These are phyloP conservation scores for Cucurbita pepo DNA, from an alignment of 306 rosid species.

Conservation along the genomic window DNA sequence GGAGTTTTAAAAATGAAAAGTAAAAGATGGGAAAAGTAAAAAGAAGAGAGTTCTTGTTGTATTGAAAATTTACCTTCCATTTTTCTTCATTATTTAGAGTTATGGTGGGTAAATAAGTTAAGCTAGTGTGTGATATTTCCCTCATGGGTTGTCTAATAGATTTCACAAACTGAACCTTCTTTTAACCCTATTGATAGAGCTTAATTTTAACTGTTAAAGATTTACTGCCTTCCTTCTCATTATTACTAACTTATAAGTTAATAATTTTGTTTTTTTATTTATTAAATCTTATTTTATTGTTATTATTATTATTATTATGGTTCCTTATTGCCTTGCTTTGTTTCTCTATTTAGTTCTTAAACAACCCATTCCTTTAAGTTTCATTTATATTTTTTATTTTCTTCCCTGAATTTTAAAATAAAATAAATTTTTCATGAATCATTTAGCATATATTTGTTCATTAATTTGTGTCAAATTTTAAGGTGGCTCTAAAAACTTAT, in stretches of 20 bases:
- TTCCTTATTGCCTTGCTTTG: neutral
- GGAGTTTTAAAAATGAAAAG: neutral
- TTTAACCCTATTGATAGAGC: neutral
- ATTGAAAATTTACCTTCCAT: neutral
- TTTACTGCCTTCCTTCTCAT: neutral
- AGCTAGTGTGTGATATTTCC: conserved; percentile 1
- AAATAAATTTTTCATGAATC: neutral
- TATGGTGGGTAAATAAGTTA: conserved; percentile 9
- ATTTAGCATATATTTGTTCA: neutral
- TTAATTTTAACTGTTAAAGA: neutral
- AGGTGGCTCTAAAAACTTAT: no score
- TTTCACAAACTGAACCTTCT: neutral
- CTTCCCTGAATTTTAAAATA: neutral
- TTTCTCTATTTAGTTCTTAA: neutral
- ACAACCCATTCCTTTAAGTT: neutral
- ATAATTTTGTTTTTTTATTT: neutral
- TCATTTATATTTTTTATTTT: neutral
- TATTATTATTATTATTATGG: neutral
- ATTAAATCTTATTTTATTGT: neutral
- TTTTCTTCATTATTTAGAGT: conserved; percentile 8
- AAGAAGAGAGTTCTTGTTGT: neutral
- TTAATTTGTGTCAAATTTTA: no score
- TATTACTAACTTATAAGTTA: neutral
- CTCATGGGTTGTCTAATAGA: neutral
- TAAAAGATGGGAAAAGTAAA: neutral